Conservation (phyloP, 441 rosid genomes). For the Dalechampia spathulata region DNA sequence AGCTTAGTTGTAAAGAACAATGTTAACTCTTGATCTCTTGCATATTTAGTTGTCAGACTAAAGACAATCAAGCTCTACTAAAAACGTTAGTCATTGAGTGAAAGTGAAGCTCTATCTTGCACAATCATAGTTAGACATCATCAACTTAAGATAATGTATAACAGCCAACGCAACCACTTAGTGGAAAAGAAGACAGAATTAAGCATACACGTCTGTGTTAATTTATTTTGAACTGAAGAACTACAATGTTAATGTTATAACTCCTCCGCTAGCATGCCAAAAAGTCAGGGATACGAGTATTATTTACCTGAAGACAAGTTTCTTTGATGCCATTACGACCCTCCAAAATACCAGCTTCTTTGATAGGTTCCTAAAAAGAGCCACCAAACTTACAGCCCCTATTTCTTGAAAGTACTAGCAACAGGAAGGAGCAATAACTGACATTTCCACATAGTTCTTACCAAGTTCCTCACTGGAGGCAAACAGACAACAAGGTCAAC, state of each 20-base stretch:
- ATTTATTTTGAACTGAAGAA: slow-evolving; percentile 2
- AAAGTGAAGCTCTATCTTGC: neutral
- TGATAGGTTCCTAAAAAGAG: slow-evolving; percentile 79
- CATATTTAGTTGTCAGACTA: neutral
- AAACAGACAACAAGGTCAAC: slow-evolving; percentile 98
- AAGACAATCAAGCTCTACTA: neutral
- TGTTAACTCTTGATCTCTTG: neutral
- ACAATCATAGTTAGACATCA: neutral
- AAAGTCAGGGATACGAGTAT: slow-evolving; percentile 1
- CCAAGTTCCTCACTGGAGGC: slow-evolving; percentile 99
- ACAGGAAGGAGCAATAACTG: slow-evolving; percentile 13
- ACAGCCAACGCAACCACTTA: neutral
- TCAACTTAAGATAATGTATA: neutral
- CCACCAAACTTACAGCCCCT: slow-evolving; percentile 25
- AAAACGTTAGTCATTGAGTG: neutral
- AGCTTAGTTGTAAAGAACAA: neutral
- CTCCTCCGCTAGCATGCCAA: slow-evolving; percentile 4
- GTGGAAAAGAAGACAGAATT: neutral
- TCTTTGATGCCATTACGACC: slow-evolving; percentile 99
- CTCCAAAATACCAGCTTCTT: slow-evolving; percentile 99
- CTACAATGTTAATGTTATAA: slow-evolving; percentile 2
- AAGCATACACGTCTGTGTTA: neutral
- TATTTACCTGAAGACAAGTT: slow-evolving; percentile 94
- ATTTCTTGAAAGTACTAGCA: slow-evolving; percentile 14
- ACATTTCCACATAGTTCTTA: slow-evolving; percentile 25